Evolutionary conservation across 2,329 filamentous ascomycete species (phyloP).

Genomic region (Pseudofabraea citricarpa): DNA sequence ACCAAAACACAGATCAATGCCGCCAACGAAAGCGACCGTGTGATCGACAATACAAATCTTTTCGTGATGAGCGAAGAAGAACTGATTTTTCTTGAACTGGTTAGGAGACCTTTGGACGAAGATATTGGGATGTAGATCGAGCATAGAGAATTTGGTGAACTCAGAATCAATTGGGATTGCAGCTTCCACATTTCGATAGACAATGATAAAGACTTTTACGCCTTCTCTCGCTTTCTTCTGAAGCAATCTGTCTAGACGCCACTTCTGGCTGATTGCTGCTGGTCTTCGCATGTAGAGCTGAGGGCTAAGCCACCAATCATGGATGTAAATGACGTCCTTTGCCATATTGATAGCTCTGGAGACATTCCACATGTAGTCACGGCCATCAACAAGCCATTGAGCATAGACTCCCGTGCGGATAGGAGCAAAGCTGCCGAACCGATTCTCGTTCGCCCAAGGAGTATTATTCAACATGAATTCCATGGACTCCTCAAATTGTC

Average conservation of each 20-base stretch:
- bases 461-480: slow-evolving; percentile 79
- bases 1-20: slow-evolving; percentile 94
- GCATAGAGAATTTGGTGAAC: slow-evolving; percentile 92
- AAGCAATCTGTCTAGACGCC: slow-evolving; percentile 89
- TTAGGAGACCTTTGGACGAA: slow-evolving; percentile 96
- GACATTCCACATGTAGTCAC: slow-evolving; percentile 99
- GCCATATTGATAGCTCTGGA: slow-evolving; percentile 96
- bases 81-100: slow-evolving; percentile 97
- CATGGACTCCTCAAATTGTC: slow-evolving; percentile 93
- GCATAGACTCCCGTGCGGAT: slow-evolving; percentile 82
- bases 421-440: slow-evolving; percentile 91
- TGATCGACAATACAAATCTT: slow-evolving; percentile 98
- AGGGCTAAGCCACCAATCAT: slow-evolving; percentile 98
- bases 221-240: slow-evolving; percentile 91
- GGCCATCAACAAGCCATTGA: slow-evolving; percentile 93
- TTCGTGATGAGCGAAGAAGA: slow-evolving; percentile 98
- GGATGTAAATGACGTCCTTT: slow-evolving; percentile 96
- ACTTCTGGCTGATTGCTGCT: slow-evolving; percentile 94
- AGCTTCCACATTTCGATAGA: slow-evolving; percentile 96
- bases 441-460: slow-evolving; percentile 75
- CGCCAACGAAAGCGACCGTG: slow-evolving; percentile 90
- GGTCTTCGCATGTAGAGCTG: slow-evolving; percentile 93
- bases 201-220: slow-evolving; percentile 95
- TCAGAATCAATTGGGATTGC: slow-evolving; percentile 97
- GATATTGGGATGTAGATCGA: slow-evolving; percentile 93